These are phyloP conservation scores for Calocera viscosa DNA, from an alignment of 768 basidiomycete species.

Conservation along the genomic window DNA sequence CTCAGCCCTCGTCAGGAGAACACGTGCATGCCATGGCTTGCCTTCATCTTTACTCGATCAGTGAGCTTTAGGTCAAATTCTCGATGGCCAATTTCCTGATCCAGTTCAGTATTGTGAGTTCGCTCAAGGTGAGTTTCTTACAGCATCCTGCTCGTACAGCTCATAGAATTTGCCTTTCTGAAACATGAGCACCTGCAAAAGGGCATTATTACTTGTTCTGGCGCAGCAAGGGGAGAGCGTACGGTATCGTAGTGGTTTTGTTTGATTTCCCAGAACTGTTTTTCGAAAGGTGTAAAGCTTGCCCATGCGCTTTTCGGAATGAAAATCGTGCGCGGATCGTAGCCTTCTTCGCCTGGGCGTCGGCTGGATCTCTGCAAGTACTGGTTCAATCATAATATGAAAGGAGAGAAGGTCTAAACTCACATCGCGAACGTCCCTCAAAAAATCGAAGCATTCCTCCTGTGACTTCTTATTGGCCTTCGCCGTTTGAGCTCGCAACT, in stretches of 20 bases:
- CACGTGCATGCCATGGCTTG: conserved; percentile 42
- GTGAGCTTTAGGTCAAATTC: conserved; percentile 82
- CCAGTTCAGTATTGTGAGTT: not conserved
- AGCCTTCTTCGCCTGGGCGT: conserved; percentile 65
- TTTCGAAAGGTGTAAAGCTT: conserved; percentile 89
- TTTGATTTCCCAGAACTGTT: conserved; percentile 76
- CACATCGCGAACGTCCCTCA: conserved; percentile 61
- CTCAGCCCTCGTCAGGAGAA: not conserved
- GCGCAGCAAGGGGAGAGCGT: conserved; percentile 20
- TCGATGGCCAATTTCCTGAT: conserved; percentile 60
- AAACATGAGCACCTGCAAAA: conserved; percentile 71
- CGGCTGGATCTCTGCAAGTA: conserved; percentile 59
- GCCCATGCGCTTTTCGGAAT: conserved; percentile 68
- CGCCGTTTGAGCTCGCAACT: conserved; percentile 56
- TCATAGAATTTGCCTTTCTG: conserved; percentile 65
- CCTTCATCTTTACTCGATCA: conserved; percentile 89
- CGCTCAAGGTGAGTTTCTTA: not conserved
- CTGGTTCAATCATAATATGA: not conserved
- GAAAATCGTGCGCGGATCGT: conserved; percentile 79
- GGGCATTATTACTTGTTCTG: conserved; percentile 16
- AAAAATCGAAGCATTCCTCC: conserved; percentile 66
- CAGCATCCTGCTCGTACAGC: conserved; percentile 94
- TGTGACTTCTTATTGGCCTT: conserved; percentile 71
- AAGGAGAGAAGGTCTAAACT: conserved; percentile 19
- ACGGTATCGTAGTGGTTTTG: conserved; percentile 95